Base-by-base conservation (phyloP, 192 early-diverging fungal species). In the Gaertneriomyces sp. region DNA sequence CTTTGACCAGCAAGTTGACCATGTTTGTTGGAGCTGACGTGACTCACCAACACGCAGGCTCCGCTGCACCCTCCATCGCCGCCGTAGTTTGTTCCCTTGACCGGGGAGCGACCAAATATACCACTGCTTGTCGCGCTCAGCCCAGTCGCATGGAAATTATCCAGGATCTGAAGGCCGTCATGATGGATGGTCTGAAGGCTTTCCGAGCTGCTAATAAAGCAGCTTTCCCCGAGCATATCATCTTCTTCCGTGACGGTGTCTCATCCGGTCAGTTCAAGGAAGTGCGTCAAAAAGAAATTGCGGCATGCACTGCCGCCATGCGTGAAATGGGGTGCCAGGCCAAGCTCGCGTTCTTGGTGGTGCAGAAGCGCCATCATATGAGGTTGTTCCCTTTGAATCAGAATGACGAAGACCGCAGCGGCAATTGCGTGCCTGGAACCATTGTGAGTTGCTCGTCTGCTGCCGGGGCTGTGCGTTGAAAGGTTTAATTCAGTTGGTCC, bases 1-100 rank as follows among this genome's bases (percentile, higher is more conserved):
- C 69, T 7, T 12, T 68, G 40, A 38, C 40, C n/a, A 53, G 76
- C 10, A 40, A 60, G 0, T 84, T 84, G 40, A 91, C 90, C 9
- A 85, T 96, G 65, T 61, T 94, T 40, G 73, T 92, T 54, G 94
- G 94, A 53, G 90, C 89, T 14, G 93, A 94, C 70, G 90, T 96
- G 38, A 92, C 90, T 8, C 94, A 94, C 69, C 87, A 90, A 33
- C 74, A 79, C 38, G 89, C 93, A 42, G 91, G 89, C 52, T 74
- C 67, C 2, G 67, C 46, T 7, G 74, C 68, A 9, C 71, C 74
- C 20, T 82, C 80, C 14, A 80, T 79, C 42, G 79, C 75, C 1
- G 79, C 82, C 0, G 72, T 84, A n/a, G 74, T 76, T 20, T 74
- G 70, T 2, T 75, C 76, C 5, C 45, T 70, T n/a, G 77, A 84